Conservation (phyloP, 164 flowering plant genomes). For the Umbilicus rupestris region DNA sequence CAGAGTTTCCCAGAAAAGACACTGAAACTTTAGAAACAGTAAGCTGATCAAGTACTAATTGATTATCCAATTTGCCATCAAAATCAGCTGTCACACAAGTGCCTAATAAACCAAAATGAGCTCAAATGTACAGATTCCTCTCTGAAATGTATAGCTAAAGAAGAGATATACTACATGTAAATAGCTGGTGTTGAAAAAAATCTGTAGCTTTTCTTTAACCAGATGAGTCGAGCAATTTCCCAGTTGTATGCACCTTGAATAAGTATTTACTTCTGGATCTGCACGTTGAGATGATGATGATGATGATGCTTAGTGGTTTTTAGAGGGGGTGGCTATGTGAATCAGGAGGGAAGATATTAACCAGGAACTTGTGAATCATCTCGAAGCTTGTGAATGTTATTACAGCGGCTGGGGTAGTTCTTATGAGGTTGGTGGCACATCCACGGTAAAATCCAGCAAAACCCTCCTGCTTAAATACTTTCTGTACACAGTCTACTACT, state of each 20-base stretch:
- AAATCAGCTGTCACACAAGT: not conserved
- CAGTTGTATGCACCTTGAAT: not conserved
- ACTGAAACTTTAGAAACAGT: too few relatives aligned
- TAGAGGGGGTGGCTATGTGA: constrained; percentile 46
- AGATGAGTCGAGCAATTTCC: not conserved
- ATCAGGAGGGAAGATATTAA: constrained; percentile 37
- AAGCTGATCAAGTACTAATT: too few relatives aligned
- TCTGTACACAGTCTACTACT: constrained; percentile 64
- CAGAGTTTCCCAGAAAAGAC: too few relatives aligned
- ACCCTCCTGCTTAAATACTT: constrained; percentile 70
- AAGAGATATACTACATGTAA: not conserved
- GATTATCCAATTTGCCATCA: not conserved
- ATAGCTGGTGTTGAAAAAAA: not conserved
- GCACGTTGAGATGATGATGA: too few relatives aligned
- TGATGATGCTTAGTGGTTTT: constrained; percentile 4
- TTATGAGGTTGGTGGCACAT: constrained; percentile 81
- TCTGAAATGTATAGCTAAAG: not conserved
- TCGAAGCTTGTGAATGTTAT: constrained; percentile 98
- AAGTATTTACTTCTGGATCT: not conserved
- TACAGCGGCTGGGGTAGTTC: constrained; percentile 94
- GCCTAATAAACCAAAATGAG: not conserved
- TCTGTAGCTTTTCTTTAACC: not conserved
- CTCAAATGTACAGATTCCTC: not conserved
- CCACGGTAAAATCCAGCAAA: constrained; percentile 90
- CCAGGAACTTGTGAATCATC: constrained; percentile 84